A percentile compares a stretch with the other conserved stretches of the same genome.
These are phyloP conservation scores for Boletus subcaerulescens DNA, from an alignment of 768 basidiomycete species.

Conservation along the genomic window DNA sequence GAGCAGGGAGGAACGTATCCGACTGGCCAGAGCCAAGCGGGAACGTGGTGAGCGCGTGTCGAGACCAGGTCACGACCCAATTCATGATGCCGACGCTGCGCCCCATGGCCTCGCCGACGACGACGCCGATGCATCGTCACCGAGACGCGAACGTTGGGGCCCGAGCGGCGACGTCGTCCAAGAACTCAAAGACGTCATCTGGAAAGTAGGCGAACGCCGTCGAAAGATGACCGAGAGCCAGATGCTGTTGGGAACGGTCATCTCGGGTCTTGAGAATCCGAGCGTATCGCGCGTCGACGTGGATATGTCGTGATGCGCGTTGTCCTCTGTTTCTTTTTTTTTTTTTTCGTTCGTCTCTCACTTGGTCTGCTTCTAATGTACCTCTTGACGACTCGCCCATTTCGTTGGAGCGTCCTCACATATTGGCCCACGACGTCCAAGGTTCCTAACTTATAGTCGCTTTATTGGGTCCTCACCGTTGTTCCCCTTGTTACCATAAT, in stretches of 20 bases:
- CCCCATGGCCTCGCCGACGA: too few species aligned
- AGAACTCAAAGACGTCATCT: conserved; percentile 83
- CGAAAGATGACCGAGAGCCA: conserved; percentile 43
- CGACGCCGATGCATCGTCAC: conserved; percentile 7
- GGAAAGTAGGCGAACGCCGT: conserved; percentile 75
- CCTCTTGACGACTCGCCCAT: background rate
- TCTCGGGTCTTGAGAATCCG: too few species aligned
- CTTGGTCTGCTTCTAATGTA: too few species aligned
- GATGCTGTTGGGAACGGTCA: too few species aligned
- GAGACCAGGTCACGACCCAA: background rate
- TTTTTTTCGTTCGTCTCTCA: background rate
- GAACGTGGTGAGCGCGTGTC: conserved; percentile 25
- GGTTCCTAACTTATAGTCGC: conserved; percentile 5
- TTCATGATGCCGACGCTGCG: conserved; percentile 4
- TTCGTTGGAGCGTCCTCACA: too few species aligned
- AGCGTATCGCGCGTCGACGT: too few species aligned
- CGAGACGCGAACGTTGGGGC: conserved; percentile 53
- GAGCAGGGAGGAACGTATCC: conserved; percentile 73
- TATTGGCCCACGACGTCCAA: too few species aligned
- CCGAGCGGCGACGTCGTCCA: conserved; percentile 79
- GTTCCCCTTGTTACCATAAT: background rate
- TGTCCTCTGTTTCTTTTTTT: background rate
- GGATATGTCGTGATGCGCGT: too few species aligned
- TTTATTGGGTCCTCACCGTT: background rate
- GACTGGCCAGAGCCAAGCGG: conserved; percentile 43